Evolutionary conservation across 1,284 basidiomycete species (phyloP), one percentile per base, ranked within the genome.

Genomic region (Rhodotorula sp.): DNA sequence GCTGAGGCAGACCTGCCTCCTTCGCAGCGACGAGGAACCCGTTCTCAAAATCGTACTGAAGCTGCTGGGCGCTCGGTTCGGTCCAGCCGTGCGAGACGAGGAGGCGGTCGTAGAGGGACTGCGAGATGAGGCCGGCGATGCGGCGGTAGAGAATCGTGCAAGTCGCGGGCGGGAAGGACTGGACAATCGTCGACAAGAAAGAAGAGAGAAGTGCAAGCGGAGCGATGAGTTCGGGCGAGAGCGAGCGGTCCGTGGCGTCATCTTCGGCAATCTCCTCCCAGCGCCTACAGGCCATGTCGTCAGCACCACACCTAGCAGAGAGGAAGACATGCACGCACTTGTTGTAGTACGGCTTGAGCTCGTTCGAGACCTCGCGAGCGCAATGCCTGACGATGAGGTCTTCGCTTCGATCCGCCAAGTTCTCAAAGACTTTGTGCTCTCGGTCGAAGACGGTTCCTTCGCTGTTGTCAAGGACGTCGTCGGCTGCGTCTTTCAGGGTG

Each of bases 301-400:
- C 50, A 52, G 48, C 24, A 20, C 9, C 15, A n/a, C 2, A 16
- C 30, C 24, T 1, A 9, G 0, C 18, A 28, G 6, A 7, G 4
- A 57, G 26, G 47, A 34, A 47, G n/a, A n/a, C n/a, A n/a, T 68
- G 84, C 81, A 80, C 53, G 79, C 78, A 79, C 76, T 84, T 80
- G 16, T 82, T 81, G 61, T 91, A 84, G 80, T 95, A 91, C 3
- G 84, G 80, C 77, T 88, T 90, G 44, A 94, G 82, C 48, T 86
- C 85, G 22, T 80, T 80, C 79, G 94, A 89, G 47, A 94, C 87
- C 78, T 95, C 92, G 2, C 85, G 84, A 61, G 86, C 88, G 26
- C 92, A 83, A 76, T 91, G 89, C 68, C 88, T 87, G 22, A 92
- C 85, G 44, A 92, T 85, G 85, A 95, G 89, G 64, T 90, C 89